phyloP scores from a whole-genome alignment of 129 eudicot species.

The Cynara cardunculus region DNA sequence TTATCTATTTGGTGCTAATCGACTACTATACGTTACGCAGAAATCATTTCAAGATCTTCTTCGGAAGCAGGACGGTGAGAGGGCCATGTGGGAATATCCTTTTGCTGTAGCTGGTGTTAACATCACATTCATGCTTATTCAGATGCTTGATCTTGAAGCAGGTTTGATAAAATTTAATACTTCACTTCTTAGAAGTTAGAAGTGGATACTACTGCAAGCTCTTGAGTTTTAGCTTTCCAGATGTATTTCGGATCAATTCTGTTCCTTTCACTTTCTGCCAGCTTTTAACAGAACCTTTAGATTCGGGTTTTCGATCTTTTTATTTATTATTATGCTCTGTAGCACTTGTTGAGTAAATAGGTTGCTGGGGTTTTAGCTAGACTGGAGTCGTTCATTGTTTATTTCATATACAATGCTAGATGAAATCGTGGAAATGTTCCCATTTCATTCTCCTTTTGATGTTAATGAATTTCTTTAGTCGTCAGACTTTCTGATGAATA shows the following conservation, averaged over 20 bases:
- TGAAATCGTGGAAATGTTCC: constrained; percentile 1
- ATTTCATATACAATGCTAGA: background rate
- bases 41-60: constrained; percentile 96
- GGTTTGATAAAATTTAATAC: constrained; percentile 31
- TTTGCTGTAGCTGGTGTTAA: constrained; percentile 99
- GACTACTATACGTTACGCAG: constrained; percentile 33
- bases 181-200: background rate
- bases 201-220: background rate
- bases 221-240: background rate
- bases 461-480: background rate
- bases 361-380: background rate
- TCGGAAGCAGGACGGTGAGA: constrained; percentile 80
- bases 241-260: background rate
- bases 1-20: background rate
- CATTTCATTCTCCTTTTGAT: background rate
- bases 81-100: constrained; percentile 98
- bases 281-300: background rate
- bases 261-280: background rate
- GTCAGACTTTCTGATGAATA: background rate
- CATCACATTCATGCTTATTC: constrained; percentile 97
- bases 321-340: background rate
- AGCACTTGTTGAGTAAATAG: background rate
- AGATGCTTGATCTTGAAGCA: constrained; percentile 98
- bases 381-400: background rate
- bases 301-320: background rate